Evolutionary conservation across 1,139 yeast species (phyloP), one percentile per base, ranked within the genome.

Genomic region (Saccharomycopsis hybrid): DNA sequence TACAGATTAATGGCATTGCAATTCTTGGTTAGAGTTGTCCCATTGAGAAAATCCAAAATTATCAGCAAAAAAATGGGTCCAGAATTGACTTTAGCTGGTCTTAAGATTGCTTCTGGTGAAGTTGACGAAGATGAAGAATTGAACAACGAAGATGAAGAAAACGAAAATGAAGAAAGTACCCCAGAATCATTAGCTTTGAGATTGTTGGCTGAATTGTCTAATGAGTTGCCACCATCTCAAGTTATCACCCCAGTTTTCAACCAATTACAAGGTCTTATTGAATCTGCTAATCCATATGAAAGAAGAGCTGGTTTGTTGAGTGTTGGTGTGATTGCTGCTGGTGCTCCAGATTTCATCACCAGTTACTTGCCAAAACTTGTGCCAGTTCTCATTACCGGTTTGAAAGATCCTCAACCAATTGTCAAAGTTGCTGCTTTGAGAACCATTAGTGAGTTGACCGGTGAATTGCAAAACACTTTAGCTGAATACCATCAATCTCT

Each of bases 281-380:
- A 72, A 47, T 83, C 95, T 24, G 57, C 79, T 28, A 80, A 85
- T 64, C 76, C 77, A 55, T 84, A 80, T 57, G 89, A 85, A 69
- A 82, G 95, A 72, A 83, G 96, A 69, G 96, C 96, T 56, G 94
- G 85, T 52, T 75, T 89, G 54, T 73, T 87, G 61, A 78, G 95
- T 41, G 73, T 92, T 56, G 90, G 95, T 59, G 88, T 82, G 52
- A 81, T 94, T 49, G 85, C 87, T 48, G 79, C 85, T 57, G 98
- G 98, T 64, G 92, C 97, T 43, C 97, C 97, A 56, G 98, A 92
- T 64, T 90, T 76, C 67, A 77, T 86, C 60, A 78, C 90, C 47
- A 76, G 84, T 49, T 94, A 88, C 62, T 70, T 90, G 56, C 76
- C 78, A 56, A 82, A 82, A 63, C 72, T 92, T 54, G 75, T 89